Conservation (phyloP, 176 grass and related monocot genomes). For the Raddia guianensis region DNA sequence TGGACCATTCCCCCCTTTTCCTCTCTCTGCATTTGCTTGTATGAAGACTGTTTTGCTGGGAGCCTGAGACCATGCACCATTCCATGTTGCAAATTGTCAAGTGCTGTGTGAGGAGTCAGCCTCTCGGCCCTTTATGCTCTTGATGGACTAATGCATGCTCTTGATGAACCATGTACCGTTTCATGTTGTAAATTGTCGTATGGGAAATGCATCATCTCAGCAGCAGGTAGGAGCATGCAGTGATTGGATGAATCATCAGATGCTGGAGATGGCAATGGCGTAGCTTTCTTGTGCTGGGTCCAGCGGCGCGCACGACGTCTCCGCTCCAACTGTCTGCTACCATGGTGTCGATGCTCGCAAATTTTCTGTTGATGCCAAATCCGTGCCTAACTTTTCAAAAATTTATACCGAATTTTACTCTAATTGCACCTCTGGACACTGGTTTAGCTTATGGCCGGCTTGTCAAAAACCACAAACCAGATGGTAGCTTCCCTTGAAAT, state of each 20-base stretch:
- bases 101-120: not conserved
- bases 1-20: not conserved
- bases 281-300: not conserved
- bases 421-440: not conserved
- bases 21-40: conserved; percentile 2
- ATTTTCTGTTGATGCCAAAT: too few relatives aligned
- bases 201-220: not conserved
- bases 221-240: not conserved
- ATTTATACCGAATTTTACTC: not conserved
- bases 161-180: too few relatives aligned
- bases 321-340: not conserved
- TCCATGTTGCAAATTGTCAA: conserved; percentile 41
- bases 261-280: not conserved
- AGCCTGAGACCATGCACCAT: conserved; percentile 20
- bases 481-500: too few relatives aligned
- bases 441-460: too few relatives aligned
- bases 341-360: not conserved
- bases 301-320: not conserved
- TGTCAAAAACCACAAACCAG: too few relatives aligned
- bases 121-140: not conserved
- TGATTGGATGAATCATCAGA: not conserved
- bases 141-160: conserved; percentile 6
- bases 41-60: conserved; percentile 29
- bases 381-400: not conserved
- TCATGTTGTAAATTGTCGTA: too few relatives aligned